Percentiles rank a stretch among this genome's conserved stretches.
These are phyloP conservation scores for Hawksworthiomyces lignivorus DNA, from an alignment of 2,329 filamentous ascomycete genomes.

Conservation along the genomic window DNA sequence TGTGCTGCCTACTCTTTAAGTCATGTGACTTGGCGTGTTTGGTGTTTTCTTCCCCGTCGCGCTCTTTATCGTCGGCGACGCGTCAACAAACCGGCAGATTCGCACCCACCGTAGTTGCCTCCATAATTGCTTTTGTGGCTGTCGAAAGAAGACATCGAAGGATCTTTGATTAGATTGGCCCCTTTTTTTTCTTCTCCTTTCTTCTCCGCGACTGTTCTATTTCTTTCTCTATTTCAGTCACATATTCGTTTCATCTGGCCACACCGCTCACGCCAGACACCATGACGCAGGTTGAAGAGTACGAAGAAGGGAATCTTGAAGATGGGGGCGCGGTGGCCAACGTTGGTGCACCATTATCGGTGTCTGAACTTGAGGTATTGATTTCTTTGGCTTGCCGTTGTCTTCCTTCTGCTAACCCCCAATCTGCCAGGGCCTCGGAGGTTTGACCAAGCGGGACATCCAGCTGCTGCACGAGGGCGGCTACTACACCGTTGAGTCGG, in stretches of 20 bases:
- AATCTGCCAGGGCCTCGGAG: slow-evolving; percentile 64
- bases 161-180: no score
- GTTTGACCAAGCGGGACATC: slow-evolving; percentile 90
- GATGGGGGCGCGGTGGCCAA: slow-evolving; percentile 70
- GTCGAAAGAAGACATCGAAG: no score
- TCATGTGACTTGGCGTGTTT: slow-evolving; percentile 17
- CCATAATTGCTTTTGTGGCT: no score
- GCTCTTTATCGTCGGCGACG: slow-evolving; percentile 13
- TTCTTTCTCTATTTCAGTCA: no score
- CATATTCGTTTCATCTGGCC: background rate
- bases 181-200: background rate
- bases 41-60: slow-evolving; percentile 13
- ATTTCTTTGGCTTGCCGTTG: background rate
- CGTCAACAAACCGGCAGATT: slow-evolving; percentile 16
- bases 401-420: background rate
- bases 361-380: slow-evolving; percentile 73
- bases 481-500: slow-evolving; percentile 89
- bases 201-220: no score
- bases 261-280: background rate
- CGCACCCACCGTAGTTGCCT: slow-evolving; percentile 2
- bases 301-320: slow-evolving; percentile 56
- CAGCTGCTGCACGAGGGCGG: slow-evolving; percentile 87
- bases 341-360: slow-evolving; percentile 87
- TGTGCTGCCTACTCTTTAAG: slow-evolving; percentile 7
- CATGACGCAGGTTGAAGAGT: slow-evolving; percentile 49